A percentile compares a stretch with the other conserved stretches of the same genome.
Evolutionary conservation across 179 eudicot genomes (phyloP).

Genomic region (Vitellaria paradoxa): DNA sequence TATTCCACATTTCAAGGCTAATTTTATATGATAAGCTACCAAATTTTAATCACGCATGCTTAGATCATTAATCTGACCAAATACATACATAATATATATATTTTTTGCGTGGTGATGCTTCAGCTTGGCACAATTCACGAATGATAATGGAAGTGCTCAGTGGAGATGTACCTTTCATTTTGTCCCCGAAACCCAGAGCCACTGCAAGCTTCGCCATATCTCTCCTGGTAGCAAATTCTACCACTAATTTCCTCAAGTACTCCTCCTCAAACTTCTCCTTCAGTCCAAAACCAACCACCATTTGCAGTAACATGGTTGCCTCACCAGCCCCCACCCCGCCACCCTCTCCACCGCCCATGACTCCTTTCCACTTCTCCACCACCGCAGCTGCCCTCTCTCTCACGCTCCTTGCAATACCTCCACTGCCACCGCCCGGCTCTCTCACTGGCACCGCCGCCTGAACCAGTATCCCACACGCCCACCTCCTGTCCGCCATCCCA

Average conservation of each 20-base stretch:
- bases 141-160: neutral
- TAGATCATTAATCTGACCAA: neutral
- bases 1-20: too few species aligned
- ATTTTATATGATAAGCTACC: too few species aligned
- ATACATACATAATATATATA: neutral
- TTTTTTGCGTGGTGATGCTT: neutral
- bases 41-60: neutral
- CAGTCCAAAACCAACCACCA: conserved; percentile 56
- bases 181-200: conserved; percentile 42
- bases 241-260: conserved; percentile 41
- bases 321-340: conserved; percentile 47
- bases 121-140: neutral
- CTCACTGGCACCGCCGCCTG: conserved; percentile 32
- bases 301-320: conserved; percentile 48
- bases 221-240: conserved; percentile 44
- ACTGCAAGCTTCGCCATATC: conserved; percentile 57
- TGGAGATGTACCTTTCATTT: conserved; percentile 38
- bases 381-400: conserved; percentile 37
- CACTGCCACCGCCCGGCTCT: conserved; percentile 17
- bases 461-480: conserved; percentile 52
- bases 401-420: conserved; percentile 23
- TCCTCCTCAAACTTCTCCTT: conserved; percentile 45
- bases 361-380: conserved; percentile 32
- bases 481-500: conserved; percentile 47
- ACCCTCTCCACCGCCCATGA: conserved; percentile 26